A percentile compares a stretch with the other conserved stretches of the same genome.
Conservation (phyloP, 495 filamentous ascomycete species). For the Penicillium silybi region DNA sequence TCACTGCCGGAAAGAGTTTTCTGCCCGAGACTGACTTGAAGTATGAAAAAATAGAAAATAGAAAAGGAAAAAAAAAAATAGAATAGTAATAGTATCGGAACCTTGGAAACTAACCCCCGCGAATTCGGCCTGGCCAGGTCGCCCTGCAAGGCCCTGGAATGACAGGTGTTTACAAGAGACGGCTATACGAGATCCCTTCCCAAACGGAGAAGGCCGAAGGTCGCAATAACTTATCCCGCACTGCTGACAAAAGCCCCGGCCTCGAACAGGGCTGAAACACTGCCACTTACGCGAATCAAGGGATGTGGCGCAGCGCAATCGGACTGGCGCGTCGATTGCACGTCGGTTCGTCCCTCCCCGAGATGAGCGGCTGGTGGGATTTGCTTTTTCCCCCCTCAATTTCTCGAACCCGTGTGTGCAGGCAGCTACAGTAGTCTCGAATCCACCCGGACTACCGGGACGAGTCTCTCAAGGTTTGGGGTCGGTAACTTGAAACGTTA, state of each 20-base stretch:
- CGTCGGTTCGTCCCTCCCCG: neutral
- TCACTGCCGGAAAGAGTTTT: neutral
- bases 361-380: neutral
- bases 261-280: neutral
- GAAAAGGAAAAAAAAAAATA: neutral
- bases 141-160: neutral
- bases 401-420: constrained; percentile 1
- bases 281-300: neutral
- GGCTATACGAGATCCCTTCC: neutral
- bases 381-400: neutral
- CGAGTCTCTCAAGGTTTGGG: neutral
- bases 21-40: neutral
- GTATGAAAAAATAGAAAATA: neutral
- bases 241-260: no score
- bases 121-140: neutral
- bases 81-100: no score
- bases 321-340: neutral
- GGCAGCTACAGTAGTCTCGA: neutral
- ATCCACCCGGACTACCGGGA: neutral
- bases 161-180: neutral
- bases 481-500: neutral
- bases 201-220: neutral
- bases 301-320: neutral
- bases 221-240: constrained; percentile 1
- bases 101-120: neutral